Evolutionary conservation across 1,284 basidiomycete species (phyloP), one percentile per base, ranked within the genome.

Genomic region (Meira miltonrushii): DNA sequence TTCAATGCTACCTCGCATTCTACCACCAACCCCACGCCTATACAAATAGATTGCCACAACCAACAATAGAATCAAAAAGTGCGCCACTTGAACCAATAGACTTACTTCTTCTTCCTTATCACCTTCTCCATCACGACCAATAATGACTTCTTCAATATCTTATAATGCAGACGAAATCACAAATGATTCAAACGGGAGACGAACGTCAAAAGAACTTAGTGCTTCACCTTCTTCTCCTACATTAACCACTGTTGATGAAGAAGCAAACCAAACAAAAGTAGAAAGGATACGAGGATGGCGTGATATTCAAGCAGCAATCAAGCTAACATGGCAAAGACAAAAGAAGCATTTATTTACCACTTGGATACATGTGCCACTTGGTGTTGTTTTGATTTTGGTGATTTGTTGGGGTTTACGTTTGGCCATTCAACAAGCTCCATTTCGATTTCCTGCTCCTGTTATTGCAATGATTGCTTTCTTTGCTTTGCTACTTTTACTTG

Each of bases 361-460:
- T 13, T 74, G 70, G 70, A 39, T 74, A 21, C 72, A 74, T 37
- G 65, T 72, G 0, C 72, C 72, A 19, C 21, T 65, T 21, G 63
- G 63, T 52, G 39, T 59, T 21, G 37, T 46, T 11, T 49, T 59
- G 25, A 39, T 65, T 13, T 60, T 65, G 15, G 54, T 62, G 40
- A 37, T 58, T 39, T 28, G 37, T 13, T 65, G 63, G 63, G 60
- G 37, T 5, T 40, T 65, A 38, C 66, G 72, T 44, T 60, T 66
- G 17, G 69, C 54, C 12, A 69, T 74, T 57, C 61, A 71, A 21
- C 15, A 39, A 0, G 65, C 70, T 0, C 68, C 72, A 1, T 67
- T 72, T 41, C 54, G 68, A 13, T 74, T 74, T 56, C 72, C 72
- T 1, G 53, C 58, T 6, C 65, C 70, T 9, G 70, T 74, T 0